A percentile compares a stretch with the other conserved stretches of the same genome.
phyloP scores from a whole-genome alignment of 345 rosid genomes.

The Salix exigua region DNA sequence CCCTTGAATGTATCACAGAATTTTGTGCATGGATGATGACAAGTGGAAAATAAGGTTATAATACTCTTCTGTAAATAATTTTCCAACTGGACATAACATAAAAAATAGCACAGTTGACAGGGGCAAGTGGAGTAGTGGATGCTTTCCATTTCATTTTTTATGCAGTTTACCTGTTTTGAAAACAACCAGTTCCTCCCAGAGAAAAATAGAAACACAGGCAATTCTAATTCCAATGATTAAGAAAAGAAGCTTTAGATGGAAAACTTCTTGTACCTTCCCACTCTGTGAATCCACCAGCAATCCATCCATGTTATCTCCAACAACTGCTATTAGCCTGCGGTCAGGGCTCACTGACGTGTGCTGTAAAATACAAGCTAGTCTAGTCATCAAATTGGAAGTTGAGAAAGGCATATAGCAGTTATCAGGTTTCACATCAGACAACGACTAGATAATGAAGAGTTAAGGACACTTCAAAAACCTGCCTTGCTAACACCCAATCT shows the following conservation, averaged over 20 bases:
- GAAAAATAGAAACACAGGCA: background rate
- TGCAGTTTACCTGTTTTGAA: background rate
- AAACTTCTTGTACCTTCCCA: slow-evolving; percentile 44
- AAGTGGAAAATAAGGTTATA: background rate
- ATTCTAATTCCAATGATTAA: background rate
- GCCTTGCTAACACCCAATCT: background rate
- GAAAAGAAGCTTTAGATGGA: background rate
- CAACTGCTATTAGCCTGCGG: slow-evolving; percentile 38
- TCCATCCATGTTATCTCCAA: slow-evolving; percentile 56
- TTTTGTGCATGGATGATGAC: background rate
- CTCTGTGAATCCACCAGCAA: slow-evolving; percentile 49
- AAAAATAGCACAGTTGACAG: background rate
- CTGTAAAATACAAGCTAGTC: slow-evolving; percentile 32
- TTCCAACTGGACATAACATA: background rate
- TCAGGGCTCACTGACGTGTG: slow-evolving; percentile 64
- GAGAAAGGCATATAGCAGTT: background rate
- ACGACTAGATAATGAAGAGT: background rate
- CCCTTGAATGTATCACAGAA: background rate
- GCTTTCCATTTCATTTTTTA: background rate
- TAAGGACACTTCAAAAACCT: background rate
- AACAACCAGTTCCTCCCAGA: background rate
- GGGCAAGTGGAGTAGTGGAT: background rate
- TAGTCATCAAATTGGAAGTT: background rate
- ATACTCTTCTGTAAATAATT: background rate
- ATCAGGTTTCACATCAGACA: background rate